Evolutionary conservation across 257 asterid genomes (phyloP).

Genomic region (Knoxia roxburghii): DNA sequence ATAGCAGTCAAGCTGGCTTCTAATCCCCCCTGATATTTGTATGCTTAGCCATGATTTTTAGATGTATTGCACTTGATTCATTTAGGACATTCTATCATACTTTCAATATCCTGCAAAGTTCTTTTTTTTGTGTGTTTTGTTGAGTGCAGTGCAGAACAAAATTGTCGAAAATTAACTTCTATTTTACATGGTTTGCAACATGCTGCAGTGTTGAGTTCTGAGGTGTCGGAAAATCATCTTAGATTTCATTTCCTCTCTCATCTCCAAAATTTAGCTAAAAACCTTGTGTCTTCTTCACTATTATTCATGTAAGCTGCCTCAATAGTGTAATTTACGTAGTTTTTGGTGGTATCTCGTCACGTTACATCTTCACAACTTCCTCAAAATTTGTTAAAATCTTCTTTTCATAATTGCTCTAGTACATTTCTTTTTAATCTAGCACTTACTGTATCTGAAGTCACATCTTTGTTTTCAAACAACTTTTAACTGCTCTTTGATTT

Average conservation of each 20-base stretch:
- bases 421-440: constrained; percentile 1
- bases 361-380: background rate
- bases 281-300: background rate
- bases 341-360: background rate
- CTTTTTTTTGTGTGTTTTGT: background rate
- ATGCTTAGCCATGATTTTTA: background rate
- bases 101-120: background rate
- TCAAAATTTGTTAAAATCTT: background rate
- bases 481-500: background rate
- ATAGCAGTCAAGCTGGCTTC: background rate
- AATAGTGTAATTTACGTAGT: background rate
- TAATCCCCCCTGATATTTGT: background rate
- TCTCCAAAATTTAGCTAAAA: background rate
- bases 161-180: background rate
- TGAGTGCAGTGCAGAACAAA: background rate
- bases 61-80: background rate
- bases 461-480: background rate
- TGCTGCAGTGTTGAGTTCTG: background rate
- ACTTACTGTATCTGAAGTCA: too few relatives aligned
- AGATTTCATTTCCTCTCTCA: background rate
- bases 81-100: background rate
- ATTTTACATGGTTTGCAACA: background rate
- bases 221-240: background rate
- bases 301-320: background rate
- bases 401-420: background rate